phyloP scores from a whole-genome alignment of 805 yeast genomes.

The Schwanniomyces pseudopolymorphus region DNA sequence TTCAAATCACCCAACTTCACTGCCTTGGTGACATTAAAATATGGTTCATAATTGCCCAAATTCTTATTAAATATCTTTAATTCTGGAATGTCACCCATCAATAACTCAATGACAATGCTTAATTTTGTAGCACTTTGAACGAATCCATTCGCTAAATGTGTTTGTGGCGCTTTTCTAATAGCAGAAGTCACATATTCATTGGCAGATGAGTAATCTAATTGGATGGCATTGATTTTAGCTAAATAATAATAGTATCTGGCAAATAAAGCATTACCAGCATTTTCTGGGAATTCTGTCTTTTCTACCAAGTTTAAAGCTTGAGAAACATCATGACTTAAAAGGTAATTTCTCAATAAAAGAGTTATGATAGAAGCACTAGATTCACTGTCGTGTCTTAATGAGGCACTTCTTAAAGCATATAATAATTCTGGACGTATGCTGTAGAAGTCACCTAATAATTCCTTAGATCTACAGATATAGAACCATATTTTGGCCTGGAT shows the following conservation, averaged over 20 bases:
- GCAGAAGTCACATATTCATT: conserved; percentile 92
- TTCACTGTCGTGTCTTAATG: conserved; percentile 89
- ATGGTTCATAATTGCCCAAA: conserved; percentile 67
- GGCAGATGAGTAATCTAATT: conserved; percentile 88
- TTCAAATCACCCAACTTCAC: conserved; percentile 90
- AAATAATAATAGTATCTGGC: conserved; percentile 90
- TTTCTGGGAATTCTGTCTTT: conserved; percentile 83
- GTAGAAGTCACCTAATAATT: conserved; percentile 51
- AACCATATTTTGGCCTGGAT: conserved; percentile 92
- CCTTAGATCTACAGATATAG: conserved; percentile 77
- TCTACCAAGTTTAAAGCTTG: conserved; percentile 88
- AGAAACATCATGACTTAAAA: conserved; percentile 74
- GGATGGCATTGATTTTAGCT: conserved; percentile 88
- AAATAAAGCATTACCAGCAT: conserved; percentile 81
- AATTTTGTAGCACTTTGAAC: conserved; percentile 87
- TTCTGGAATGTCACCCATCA: conserved; percentile 97
- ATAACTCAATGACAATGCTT: conserved; percentile 81
- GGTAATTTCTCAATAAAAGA: conserved; percentile 77
- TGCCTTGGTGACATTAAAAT: conserved; percentile 83
- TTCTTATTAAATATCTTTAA: conserved; percentile 71
- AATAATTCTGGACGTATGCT: conserved; percentile 70
- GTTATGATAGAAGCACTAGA: conserved; percentile 87
- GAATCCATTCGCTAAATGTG: conserved; percentile 80
- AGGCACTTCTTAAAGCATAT: conserved; percentile 78
- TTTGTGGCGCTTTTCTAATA: conserved; percentile 93